Percentiles rank a stretch among this genome's conserved stretches.
Conservation (phyloP, 2,329 filamentous ascomycete genomes). For the Venturia effusa region DNA sequence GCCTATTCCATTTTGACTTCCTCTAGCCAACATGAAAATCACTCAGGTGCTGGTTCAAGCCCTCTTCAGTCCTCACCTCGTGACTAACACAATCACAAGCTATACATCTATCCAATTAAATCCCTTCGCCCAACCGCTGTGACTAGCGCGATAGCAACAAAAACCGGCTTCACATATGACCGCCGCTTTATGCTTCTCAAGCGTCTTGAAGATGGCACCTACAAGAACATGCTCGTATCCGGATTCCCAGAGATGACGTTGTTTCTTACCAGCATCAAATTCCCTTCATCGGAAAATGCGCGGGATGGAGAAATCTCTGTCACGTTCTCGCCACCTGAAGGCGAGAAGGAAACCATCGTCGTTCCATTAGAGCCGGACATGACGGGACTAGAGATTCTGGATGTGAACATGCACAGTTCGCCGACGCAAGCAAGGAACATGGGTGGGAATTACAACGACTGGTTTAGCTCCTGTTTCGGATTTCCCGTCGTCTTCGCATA, state of each 20-base stretch:
- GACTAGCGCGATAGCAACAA: constrained; percentile 28
- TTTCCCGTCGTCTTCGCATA: constrained; percentile 33
- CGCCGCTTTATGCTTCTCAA: constrained; percentile 32
- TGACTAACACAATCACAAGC: constrained; percentile 17
- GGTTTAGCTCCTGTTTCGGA: constrained; percentile 35
- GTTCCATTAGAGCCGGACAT: constrained; percentile 31
- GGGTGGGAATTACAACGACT: constrained; percentile 29
- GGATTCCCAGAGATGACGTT: constrained; percentile 29
- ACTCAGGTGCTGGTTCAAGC: constrained; percentile 19
- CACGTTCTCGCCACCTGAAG: constrained; percentile 26
- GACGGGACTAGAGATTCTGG: constrained; percentile 23
- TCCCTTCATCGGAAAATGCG: constrained; percentile 17
- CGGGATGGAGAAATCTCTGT: constrained; percentile 26
- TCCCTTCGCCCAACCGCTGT: constrained; percentile 31
- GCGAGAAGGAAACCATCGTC: constrained; percentile 16
- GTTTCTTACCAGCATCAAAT: constrained; percentile 28
- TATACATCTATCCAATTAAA: constrained; percentile 39
- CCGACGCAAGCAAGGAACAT: constrained; percentile 33
- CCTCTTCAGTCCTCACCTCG: background rate
- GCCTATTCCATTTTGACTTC: background rate
- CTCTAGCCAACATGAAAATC: constrained; percentile 20
- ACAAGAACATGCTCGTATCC: constrained; percentile 33
- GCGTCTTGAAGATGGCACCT: constrained; percentile 21
- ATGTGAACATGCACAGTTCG: constrained; percentile 34
- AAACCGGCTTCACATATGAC: constrained; percentile 35